Base-by-base conservation (phyloP, 2,329 filamentous ascomycete species). In the Fusarium ramigenum region DNA sequence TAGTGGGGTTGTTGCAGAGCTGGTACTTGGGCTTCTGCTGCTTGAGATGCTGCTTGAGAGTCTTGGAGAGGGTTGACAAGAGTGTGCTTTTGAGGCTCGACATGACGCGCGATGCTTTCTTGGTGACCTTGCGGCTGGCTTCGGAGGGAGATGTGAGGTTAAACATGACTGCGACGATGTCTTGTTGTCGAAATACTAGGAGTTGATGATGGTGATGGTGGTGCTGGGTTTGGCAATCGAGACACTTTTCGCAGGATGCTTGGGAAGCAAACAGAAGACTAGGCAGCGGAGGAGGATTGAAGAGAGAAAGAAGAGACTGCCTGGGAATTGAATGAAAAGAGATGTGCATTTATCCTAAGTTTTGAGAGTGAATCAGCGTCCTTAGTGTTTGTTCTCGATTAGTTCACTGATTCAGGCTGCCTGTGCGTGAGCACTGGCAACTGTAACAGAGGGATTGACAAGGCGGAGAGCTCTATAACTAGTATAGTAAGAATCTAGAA, bases 401-500 rank as follows among this genome's bases (percentile, higher is more conserved):
- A 40, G 50, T 54, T 54, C 36, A 21, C 34, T 8, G 25, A 18
- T 14, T 37, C 5, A 0, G 0, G 19, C 19, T 21, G 25, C 8
- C 9, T 42, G 36, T 30, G 34, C 36, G 25, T 5, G 15, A 4
- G 19, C 23, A 18, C 36, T 42, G 36, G 50, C 50, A n/a, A 10
- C 23, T 2, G 36, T n/a, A 10, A 2, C 25, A 54, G 19, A n/a
- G 15, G 5, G 0, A n/a, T 9, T 9, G 2, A 18, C 10, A 19
- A 14, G 4, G 16, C 3, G 5, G 2, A 39, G 36, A 30, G 15
- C 19, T 30, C 15, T 8, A n/a, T n/a, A n/a, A 4, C 5, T n/a
- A 18, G 19, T 9, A 0, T 0, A 1, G 5, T 1, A 7, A 19
- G 11, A 10, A 7, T 6, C 15, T 0, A 7, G 3, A 28, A n/a